These are phyloP conservation scores for Xylariaceae sp. DNA, from an alignment of 2,329 filamentous ascomycete species.

Conservation along the genomic window DNA sequence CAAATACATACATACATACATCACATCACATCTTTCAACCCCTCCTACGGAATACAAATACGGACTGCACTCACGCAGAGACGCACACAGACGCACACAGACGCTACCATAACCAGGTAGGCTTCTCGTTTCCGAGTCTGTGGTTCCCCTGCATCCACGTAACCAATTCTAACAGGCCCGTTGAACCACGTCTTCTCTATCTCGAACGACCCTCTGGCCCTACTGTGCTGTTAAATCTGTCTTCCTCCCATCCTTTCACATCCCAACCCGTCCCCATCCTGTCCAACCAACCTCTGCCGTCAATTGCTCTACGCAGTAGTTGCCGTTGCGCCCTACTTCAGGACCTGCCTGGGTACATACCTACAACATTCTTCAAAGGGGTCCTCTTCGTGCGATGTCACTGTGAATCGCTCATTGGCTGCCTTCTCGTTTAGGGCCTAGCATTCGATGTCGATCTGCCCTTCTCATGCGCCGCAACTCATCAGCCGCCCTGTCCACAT, in stretches of 20 bases:
- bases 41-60: too few relatives aligned
- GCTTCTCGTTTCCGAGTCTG: constrained; percentile 8
- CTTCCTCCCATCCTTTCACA: background rate
- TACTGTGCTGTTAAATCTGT: background rate
- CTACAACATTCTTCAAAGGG: background rate
- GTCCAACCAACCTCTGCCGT: background rate
- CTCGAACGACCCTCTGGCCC: background rate
- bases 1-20: background rate
- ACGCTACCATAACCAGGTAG: background rate
- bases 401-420: constrained; percentile 14
- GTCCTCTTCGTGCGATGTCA: constrained; percentile 9
- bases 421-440: constrained; percentile 9
- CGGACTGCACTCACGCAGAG: background rate
- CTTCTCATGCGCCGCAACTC: constrained; percentile 16
- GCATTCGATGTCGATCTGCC: constrained; percentile 10
- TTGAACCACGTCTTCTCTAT: constrained; percentile 1
- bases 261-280: background rate
- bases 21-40: too few relatives aligned
- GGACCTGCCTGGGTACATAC: background rate
- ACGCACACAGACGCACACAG: background rate
- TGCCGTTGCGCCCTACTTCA: constrained; percentile 2
- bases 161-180: constrained; percentile 13
- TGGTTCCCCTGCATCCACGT: constrained; percentile 13
- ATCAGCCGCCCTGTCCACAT: constrained; percentile 8
- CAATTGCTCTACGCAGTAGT: background rate